Evolutionary conservation across 331 rosid genomes (phyloP).

Genomic region (Saraca asoca): DNA sequence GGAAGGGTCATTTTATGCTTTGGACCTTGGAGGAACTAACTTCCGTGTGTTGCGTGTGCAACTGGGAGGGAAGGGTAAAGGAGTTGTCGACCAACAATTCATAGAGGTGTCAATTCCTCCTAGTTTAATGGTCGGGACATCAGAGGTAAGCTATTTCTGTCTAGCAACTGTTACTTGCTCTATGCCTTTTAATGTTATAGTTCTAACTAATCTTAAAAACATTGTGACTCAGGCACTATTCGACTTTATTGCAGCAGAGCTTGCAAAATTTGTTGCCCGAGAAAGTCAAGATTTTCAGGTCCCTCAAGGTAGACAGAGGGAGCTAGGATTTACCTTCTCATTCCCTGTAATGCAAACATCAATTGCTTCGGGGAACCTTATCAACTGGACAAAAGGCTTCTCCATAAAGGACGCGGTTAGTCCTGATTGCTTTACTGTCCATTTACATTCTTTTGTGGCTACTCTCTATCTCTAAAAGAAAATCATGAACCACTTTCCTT

Average conservation of each 20-base stretch:
- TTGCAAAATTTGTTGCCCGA: constrained; percentile 71
- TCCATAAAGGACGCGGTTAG: constrained; percentile 65
- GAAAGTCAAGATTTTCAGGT: constrained; percentile 71
- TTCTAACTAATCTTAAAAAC: constrained; percentile 33
- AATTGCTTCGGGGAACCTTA: constrained; percentile 77
- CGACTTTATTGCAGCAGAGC: constrained; percentile 78
- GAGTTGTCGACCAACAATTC: constrained; percentile 63
- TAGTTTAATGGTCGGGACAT: constrained; percentile 76
- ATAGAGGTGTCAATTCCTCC: constrained; percentile 85
- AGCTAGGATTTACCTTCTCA: constrained; percentile 96
- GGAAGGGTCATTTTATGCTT: constrained; percentile 85
- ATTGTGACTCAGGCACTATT: constrained; percentile 75
- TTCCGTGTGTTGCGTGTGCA: constrained; percentile 93
- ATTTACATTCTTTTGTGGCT: constrained; percentile 19
- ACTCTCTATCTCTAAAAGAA: not conserved
- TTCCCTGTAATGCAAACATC: constrained; percentile 90
- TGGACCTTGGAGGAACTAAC: constrained; percentile 99
- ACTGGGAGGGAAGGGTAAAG: constrained; percentile 65
- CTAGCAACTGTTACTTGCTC: constrained; percentile 22
- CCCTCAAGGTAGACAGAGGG: constrained; percentile 77
- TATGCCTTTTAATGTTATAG: constrained; percentile 16
- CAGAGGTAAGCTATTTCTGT: constrained; percentile 61
- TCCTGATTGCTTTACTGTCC: constrained; percentile 31
- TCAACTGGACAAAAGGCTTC: constrained; percentile 99
- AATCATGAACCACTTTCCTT: not conserved